These are phyloP conservation scores for Chytriomyces confervae DNA, from an alignment of 192 early-diverging fungal species.

Conservation along the genomic window DNA sequence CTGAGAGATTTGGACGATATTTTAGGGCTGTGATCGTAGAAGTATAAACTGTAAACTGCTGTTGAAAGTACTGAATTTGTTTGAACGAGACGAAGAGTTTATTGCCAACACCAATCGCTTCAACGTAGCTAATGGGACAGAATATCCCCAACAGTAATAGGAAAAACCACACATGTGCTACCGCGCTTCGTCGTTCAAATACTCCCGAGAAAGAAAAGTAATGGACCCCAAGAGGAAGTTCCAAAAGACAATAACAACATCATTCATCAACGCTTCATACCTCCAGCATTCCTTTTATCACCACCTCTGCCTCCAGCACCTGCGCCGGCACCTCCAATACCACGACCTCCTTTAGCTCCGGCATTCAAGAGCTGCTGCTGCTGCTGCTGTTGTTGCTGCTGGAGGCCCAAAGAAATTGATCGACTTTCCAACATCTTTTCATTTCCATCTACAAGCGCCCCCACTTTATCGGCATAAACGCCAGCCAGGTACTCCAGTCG, in stretches of 20 bases:
- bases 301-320: conserved; percentile 26
- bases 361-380: conserved; percentile 17
- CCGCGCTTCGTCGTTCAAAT: too few relatives aligned
- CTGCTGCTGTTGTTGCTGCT: conserved; percentile 45
- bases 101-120: too few relatives aligned
- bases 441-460: conserved; percentile 84
- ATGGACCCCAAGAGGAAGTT: too few relatives aligned
- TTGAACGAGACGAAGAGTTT: too few relatives aligned
- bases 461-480: conserved; percentile 86
- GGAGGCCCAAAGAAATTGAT: conserved; percentile 37
- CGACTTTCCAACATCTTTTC: conserved; percentile 82
- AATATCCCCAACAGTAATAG: too few relatives aligned
- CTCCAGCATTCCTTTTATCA: neutral
- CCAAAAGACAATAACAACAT: neutral
- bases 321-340: conserved; percentile 16
- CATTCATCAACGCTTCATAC: neutral
- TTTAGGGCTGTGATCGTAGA: neutral
- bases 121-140: too few relatives aligned
- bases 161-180: too few relatives aligned
- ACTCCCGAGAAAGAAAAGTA: too few relatives aligned
- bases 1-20: conserved; percentile 5
- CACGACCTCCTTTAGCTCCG: conserved; percentile 6
- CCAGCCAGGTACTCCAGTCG: conserved; percentile 85
- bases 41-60: too few relatives aligned
- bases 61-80: too few relatives aligned